A percentile compares a stretch with the other conserved stretches of the same genome.
phyloP scores from a whole-genome alignment of 441 rosid species.

The Geranium incanum region DNA sequence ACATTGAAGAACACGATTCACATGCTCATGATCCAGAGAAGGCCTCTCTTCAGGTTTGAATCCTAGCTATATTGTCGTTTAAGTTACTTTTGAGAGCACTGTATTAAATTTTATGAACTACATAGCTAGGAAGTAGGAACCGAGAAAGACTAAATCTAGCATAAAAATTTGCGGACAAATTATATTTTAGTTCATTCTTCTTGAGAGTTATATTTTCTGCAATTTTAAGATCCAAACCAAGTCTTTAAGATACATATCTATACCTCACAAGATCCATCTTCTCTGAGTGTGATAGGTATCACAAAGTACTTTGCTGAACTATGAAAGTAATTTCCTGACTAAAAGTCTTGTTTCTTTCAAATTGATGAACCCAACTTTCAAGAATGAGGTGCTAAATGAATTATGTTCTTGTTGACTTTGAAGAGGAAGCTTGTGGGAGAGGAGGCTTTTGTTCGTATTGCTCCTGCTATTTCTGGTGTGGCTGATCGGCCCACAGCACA shows the following conservation, averaged over 20 bases:
- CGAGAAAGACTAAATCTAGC: background rate
- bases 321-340: background rate
- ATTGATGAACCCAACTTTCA: background rate
- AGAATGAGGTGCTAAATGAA: constrained; percentile 8
- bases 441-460: constrained; percentile 78
- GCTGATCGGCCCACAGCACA: constrained; percentile 85
- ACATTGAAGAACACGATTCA: constrained; percentile 35
- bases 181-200: too few species aligned
- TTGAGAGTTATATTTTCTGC: too few species aligned
- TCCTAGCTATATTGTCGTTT: constrained; percentile 2
- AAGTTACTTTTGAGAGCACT: too few species aligned
- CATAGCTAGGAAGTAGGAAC: background rate
- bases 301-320: background rate
- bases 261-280: too few species aligned
- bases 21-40: constrained; percentile 29
- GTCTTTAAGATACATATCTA: too few species aligned
- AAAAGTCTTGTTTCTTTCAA: constrained; percentile 1
- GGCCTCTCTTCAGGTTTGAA: constrained; percentile 58
- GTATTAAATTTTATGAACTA: background rate
- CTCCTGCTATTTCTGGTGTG: constrained; percentile 81
- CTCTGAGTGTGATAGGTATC: too few species aligned
- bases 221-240: too few species aligned
- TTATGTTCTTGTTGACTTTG: constrained; percentile 24
- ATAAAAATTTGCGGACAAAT: too few species aligned
- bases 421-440: constrained; percentile 71